A percentile compares a stretch with the other conserved stretches of the same genome.
These are phyloP conservation scores for Neurospora hispaniola DNA, from an alignment of 495 filamentous ascomycete species.

Conservation along the genomic window DNA sequence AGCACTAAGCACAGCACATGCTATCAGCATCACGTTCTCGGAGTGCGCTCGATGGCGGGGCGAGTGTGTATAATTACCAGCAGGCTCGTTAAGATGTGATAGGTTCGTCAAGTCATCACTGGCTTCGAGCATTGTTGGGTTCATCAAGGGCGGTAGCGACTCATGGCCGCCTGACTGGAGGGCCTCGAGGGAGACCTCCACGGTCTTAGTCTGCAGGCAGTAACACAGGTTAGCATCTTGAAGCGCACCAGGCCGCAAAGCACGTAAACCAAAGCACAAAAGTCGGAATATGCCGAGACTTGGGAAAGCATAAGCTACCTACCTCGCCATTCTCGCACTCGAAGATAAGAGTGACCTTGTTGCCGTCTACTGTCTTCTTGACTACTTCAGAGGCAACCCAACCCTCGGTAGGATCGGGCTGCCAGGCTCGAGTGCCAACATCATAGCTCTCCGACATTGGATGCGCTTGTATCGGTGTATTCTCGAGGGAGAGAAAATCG, in stretches of 20 bases:
- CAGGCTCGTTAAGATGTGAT: slow-evolving; percentile 96
- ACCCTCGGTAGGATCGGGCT: slow-evolving; percentile 88
- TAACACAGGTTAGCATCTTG: slow-evolving; percentile 15
- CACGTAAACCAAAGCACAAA: neutral
- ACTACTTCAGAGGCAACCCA: slow-evolving; percentile 95
- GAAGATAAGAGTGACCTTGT: slow-evolving; percentile 80
- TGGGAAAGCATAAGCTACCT: slow-evolving; percentile 13
- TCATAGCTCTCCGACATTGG: slow-evolving; percentile 94
- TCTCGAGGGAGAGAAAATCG: slow-evolving; percentile 3
- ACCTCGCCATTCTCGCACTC: slow-evolving; percentile 90
- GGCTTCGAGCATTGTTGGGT: slow-evolving; percentile 94
- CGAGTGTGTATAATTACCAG: slow-evolving; percentile 51
- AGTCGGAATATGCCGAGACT: neutral
- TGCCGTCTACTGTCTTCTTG: slow-evolving; percentile 73
- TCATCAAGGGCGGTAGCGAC: slow-evolving; percentile 89
- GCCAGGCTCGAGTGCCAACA: slow-evolving; percentile 95
- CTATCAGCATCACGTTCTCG: slow-evolving; percentile 24
- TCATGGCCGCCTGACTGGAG: slow-evolving; percentile 58
- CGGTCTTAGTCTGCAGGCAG: slow-evolving; percentile 52
- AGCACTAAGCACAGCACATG: slow-evolving; percentile 49
- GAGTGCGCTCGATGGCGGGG: neutral
- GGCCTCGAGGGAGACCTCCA: slow-evolving; percentile 70
- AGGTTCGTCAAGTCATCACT: slow-evolving; percentile 97
- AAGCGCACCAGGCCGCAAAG: neutral
- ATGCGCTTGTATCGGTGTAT: slow-evolving; percentile 12